Conservation (phyloP, 2,329 filamentous ascomycete genomes). For the Colletotrichum kahawae region DNA sequence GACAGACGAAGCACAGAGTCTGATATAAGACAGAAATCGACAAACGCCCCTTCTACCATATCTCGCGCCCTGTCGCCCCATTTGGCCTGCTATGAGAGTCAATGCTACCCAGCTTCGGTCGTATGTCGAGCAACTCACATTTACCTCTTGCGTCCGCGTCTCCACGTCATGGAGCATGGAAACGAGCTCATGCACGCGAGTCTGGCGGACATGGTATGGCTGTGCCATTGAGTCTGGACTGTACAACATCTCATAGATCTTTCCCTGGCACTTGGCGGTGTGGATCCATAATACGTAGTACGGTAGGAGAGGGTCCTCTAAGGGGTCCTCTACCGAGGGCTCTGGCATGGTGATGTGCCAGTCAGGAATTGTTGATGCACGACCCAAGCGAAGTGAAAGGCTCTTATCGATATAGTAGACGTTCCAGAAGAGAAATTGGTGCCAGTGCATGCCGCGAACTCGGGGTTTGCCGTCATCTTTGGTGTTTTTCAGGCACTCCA, state of each 20-base stretch:
- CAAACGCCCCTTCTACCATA: slow-evolving; percentile 28
- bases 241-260: slow-evolving; percentile 62
- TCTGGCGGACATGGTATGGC: slow-evolving; percentile 34
- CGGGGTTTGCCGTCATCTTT: slow-evolving; percentile 20
- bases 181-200: slow-evolving; percentile 35
- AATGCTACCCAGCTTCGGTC: neutral
- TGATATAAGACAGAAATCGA: slow-evolving; percentile 39
- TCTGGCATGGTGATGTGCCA: slow-evolving; percentile 56
- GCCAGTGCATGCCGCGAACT: slow-evolving; percentile 35
- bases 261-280: slow-evolving; percentile 56
- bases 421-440: slow-evolving; percentile 57
- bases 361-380: slow-evolving; percentile 58
- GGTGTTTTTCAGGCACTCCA: slow-evolving; percentile 26
- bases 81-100: neutral
- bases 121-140: slow-evolving; percentile 4
- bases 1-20: slow-evolving; percentile 47
- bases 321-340: neutral
- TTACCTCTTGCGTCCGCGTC: slow-evolving; percentile 25
- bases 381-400: slow-evolving; percentile 59
- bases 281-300: slow-evolving; percentile 53
- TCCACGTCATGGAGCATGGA: slow-evolving; percentile 37
- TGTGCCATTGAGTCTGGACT: slow-evolving; percentile 44
- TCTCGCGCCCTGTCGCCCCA: neutral
- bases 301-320: slow-evolving; percentile 27
- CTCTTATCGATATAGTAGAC: slow-evolving; percentile 63